Evolutionary conservation across 2,329 filamentous ascomycete genomes (phyloP).

Genomic region (Talaromyces sp.): DNA sequence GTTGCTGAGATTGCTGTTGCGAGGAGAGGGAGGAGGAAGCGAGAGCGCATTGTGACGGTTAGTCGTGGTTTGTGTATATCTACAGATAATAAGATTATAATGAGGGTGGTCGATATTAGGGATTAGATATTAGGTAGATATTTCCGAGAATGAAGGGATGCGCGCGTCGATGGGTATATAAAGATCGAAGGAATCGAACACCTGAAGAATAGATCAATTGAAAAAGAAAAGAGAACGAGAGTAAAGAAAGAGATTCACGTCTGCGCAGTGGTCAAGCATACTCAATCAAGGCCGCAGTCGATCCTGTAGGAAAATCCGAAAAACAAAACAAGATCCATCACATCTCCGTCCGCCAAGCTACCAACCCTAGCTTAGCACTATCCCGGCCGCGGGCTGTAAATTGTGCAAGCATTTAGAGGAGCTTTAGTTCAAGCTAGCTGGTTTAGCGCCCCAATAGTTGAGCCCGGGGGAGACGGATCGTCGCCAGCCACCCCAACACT

Average conservation of each 20-base stretch:
- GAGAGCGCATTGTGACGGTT: neutral
- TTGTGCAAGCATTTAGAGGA: neutral
- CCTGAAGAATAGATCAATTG: neutral
- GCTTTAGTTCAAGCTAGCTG: neutral
- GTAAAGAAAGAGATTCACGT: neutral
- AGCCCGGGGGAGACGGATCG: neutral
- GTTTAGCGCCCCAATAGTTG: neutral
- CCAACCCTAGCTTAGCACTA: neutral
- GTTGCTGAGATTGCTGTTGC: conserved; percentile 12
- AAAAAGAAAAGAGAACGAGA: neutral
- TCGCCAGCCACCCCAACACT: neutral
- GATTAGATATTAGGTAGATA: neutral
- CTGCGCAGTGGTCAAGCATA: neutral
- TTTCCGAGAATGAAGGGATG: neutral
- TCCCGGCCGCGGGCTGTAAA: neutral
- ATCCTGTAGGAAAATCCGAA: neutral
- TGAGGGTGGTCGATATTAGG: neutral
- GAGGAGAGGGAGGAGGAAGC: neutral
- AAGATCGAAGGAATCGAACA: neutral
- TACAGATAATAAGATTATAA: neutral
- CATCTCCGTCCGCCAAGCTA: neutral
- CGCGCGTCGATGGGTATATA: neutral
- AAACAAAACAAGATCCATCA: conserved; percentile 3
- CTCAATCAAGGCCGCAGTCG: neutral
- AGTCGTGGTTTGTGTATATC: neutral